These are phyloP conservation scores for Biscogniauxia marginata DNA, from an alignment of 2,329 filamentous ascomycete species.

Conservation along the genomic window DNA sequence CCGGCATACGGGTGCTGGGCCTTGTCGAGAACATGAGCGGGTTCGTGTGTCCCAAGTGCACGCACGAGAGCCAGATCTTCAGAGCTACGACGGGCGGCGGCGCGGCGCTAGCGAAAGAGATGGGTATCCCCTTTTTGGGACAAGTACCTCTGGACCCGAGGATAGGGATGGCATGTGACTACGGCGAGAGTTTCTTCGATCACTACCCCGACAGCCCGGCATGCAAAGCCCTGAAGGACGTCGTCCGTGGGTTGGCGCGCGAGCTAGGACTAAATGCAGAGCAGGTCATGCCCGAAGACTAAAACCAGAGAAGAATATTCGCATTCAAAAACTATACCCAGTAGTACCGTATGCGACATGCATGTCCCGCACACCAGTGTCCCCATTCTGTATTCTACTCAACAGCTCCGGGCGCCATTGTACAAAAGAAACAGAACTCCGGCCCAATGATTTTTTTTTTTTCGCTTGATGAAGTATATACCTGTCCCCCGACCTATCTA, in stretches of 20 bases:
- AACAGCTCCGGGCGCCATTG: background rate
- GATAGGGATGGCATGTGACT: constrained; percentile 96
- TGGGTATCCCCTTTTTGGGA: constrained; percentile 84
- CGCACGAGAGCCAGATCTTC: constrained; percentile 81
- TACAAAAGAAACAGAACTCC: background rate
- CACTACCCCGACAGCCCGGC: constrained; percentile 91
- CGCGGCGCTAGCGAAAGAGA: constrained; percentile 75
- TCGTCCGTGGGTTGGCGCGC: constrained; percentile 71
- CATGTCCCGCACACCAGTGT: background rate
- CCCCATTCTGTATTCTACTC: background rate
- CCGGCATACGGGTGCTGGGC: constrained; percentile 82
- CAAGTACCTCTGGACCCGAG: constrained; percentile 88
- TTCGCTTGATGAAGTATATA: background rate
- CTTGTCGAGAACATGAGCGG: constrained; percentile 98
- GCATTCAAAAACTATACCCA: background rate
- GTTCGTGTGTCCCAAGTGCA: constrained; percentile 93
- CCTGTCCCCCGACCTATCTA: constrained; percentile 12
- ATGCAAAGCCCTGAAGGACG: constrained; percentile 74
- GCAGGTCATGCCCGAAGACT: constrained; percentile 47
- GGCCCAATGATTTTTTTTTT: background rate
- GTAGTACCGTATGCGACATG: background rate
- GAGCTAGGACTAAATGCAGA: constrained; percentile 64
- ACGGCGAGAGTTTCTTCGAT: constrained; percentile 95
- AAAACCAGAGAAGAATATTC: constrained; percentile 6
- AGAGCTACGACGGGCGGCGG: constrained; percentile 88